Evolutionary conservation across 768 basidiomycete genomes (phyloP), one percentile per base, ranked within the genome.

Genomic region (Kwoniella botswanensis): DNA sequence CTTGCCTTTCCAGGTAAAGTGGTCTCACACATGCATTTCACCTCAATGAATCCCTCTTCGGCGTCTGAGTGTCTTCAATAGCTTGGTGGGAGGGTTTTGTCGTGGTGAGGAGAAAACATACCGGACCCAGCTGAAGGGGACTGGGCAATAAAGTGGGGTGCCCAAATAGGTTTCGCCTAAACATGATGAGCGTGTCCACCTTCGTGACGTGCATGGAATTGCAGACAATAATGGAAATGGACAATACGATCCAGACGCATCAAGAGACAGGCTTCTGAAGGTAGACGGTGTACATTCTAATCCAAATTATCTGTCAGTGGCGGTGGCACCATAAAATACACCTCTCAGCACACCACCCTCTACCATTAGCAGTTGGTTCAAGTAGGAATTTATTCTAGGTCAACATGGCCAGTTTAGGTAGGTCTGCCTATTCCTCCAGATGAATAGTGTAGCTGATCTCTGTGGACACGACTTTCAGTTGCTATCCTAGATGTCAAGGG

Each of bases 401-500:
- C 58, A 73, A 3, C 1, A 73, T 73, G 72, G 72, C 72, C 42
- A 73, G 72, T 65, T 60, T 73, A 46, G 55, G 72, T 73, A 58
- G n/a, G 72, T 73, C 18, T 15, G 10, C 44, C 35, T 15, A 1
- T 26, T 44, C 6, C 11, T 41, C 21, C 41, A 21, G n/a, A 17
- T 26, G n/a, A 7, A 35, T 59, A 15, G 15, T n/a, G 24, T 43
- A 24, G 52, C 50, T 41, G 12, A 15, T 24, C 5, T 61, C 21
- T 15, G 29, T 54, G 42, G 35, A 1, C 21, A 24, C 43, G n/a
- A n/a, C 17, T 21, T 35, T 18, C 62, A 78, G 90, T 98, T 71
- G 94, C 95, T 46, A 95, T 98, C 77, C 91, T 98, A 78, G 96
- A 98, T 85, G 90, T 98, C 84, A 99, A 98, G 86, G 96, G 96